Base-by-base conservation (phyloP, 805 yeast genomes). In the Spathaspora hagerdaliae region DNA sequence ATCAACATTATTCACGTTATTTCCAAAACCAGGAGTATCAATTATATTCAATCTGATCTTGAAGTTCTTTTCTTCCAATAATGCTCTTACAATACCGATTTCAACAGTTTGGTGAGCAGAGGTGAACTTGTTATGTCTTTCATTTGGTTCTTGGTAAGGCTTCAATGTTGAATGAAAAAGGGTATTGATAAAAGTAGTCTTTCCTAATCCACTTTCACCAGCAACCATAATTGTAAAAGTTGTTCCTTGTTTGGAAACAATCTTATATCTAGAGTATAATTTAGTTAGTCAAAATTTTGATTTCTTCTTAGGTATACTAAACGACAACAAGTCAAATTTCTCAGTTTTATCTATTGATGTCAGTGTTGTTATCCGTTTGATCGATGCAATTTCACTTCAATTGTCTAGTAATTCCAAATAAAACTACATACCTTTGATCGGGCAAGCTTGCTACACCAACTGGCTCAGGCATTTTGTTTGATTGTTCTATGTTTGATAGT, bases 11-110 rank as follows among this genome's bases (percentile, higher is more conserved):
- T 90, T 85, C 52, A 89, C 85, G 63, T 85, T 86, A 62, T 88
- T 95, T 49, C 97, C 97, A 63, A 89, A 88, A 1, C 97, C 97
- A 7, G 96, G 96, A 1, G 97, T 88, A 65, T 90, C 97, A 56
- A 91, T 82, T 46, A 91, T 76, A 54, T 89, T 89, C 52, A 91
- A 78, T 51, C 85, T 77, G 54, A 87, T 77, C 53, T 75, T 77
- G 67, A 91, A 87, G 61, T 85, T 87, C 65, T 87, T 83, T 61
- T 91, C 97, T 61, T 84, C 94, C 53, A 87, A 75, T 47, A 79
- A 77, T n/a, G 94, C 92, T 56, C 92, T 78, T 40, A 79, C 78
- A 45, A 89, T 80, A 52, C 85, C 91, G 51, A 88, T 82, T 53
- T 83, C 91, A 27, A 86, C 87, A 2, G 95, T 87, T 56, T 82